These are phyloP conservation scores for Arthrobotrys conoides DNA, from an alignment of 2,329 filamentous ascomycete species.

Conservation along the genomic window DNA sequence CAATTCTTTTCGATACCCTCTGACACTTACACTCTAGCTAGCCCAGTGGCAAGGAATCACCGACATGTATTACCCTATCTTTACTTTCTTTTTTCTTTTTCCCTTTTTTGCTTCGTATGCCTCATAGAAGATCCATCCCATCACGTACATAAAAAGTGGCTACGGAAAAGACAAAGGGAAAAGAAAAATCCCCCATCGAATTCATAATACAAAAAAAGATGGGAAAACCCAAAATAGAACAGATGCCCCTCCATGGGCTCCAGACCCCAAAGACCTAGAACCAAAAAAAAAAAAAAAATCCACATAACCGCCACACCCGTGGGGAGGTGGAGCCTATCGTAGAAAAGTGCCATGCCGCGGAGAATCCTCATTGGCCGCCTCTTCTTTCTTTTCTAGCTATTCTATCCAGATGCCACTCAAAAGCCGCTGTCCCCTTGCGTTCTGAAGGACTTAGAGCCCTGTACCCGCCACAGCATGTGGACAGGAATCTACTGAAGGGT, in stretches of 20 bases:
- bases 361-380: slow-evolving; percentile 30
- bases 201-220: slow-evolving; percentile 59
- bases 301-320: slow-evolving; percentile 52
- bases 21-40: slow-evolving; percentile 50
- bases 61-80: slow-evolving; percentile 48
- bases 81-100: slow-evolving; percentile 34
- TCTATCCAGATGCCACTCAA: slow-evolving; percentile 11
- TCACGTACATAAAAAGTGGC: slow-evolving; percentile 61
- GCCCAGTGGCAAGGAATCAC: slow-evolving; percentile 48
- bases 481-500: neutral
- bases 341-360: slow-evolving; percentile 21
- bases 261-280: slow-evolving; percentile 1
- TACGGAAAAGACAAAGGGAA: slow-evolving; percentile 17
- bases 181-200: neutral
- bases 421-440: slow-evolving; percentile 21
- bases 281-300: too few relatives aligned
- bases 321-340: slow-evolving; percentile 45
- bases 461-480: slow-evolving; percentile 50
- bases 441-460: neutral
- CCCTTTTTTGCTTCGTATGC: slow-evolving; percentile 44
- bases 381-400: neutral
- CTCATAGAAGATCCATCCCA: slow-evolving; percentile 50
- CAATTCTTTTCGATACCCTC: slow-evolving; percentile 51
- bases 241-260: neutral
- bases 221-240: slow-evolving; percentile 48